A percentile compares a stretch with the other conserved stretches of the same genome.
Conservation (phyloP, 306 rosid species). For the Pterocarpus santalinus region DNA sequence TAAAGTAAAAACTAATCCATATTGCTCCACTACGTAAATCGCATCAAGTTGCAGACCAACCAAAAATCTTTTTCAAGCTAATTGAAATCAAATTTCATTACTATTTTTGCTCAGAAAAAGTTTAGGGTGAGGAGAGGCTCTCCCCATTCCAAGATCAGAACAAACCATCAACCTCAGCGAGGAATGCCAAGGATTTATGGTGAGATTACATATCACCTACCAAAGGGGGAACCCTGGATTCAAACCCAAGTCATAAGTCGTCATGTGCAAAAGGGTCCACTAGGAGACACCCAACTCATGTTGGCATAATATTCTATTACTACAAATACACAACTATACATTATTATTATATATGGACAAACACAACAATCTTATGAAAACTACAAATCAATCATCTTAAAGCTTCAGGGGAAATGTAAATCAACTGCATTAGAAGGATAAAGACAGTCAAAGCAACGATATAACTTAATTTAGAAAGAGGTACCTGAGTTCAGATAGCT, state of each 20-base stretch:
- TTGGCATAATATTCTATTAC: not conserved
- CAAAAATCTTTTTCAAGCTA: constrained; percentile 27
- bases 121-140: not conserved
- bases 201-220: too few relatives aligned
- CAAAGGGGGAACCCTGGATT: too few relatives aligned
- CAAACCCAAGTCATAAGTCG: too few relatives aligned
- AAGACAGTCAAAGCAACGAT: constrained; percentile 25
- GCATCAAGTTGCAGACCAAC: constrained; percentile 19
- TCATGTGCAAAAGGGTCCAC: too few relatives aligned
- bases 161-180: too few relatives aligned
- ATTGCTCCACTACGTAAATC: not conserved
- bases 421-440: constrained; percentile 7
- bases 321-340: constrained; percentile 25
- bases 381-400: constrained; percentile 1
- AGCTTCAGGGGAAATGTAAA: not conserved
- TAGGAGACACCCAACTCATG: too few relatives aligned
- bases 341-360: not conserved
- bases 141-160: not conserved
- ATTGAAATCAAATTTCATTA: constrained; percentile 6
- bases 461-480: constrained; percentile 35
- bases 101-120: not conserved
- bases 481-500: constrained; percentile 90
- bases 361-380: constrained; percentile 12
- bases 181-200: too few relatives aligned
- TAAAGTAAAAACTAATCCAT: not conserved